Base-by-base conservation (phyloP, 1,284 basidiomycete genomes). In the Sporisorium scitamineum region DNA sequence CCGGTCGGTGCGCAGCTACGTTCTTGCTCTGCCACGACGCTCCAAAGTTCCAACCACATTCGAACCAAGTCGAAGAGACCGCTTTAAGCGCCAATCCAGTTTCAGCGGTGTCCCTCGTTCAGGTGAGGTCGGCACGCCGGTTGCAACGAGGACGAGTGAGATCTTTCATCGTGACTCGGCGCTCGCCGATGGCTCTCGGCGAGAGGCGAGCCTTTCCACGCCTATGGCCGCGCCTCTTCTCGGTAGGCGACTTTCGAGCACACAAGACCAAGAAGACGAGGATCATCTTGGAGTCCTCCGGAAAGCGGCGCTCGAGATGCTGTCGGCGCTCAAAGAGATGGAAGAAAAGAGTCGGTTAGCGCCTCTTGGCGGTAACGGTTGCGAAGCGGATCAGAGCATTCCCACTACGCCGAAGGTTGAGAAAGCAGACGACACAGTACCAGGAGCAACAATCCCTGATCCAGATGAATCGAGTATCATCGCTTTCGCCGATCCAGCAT, bases 261-360 rank as follows among this genome's bases (percentile, higher is more conserved):
- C 32, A 6, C 51, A 51, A 8, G 44, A 18, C 16, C 10, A 52
- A 2, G 44, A 42, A 5, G 61, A 62, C 11, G 42, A 53, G 0
- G 90, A 93, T 76, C 90, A 92, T 1, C 86, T 92, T 6, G 66
- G 89, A 6, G 86, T 90, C 47, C 90, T 94, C 53, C 89, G 93
- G 31, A 89, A 89, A 44, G 89, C 90, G 0, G 92, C 93, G 2
- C 86, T 94, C 44, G 92, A 94, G 65, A 91, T 94, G 2, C 89
- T 94, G 26, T 88, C 90, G 4, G 88, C 90, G 24, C 88, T 94
- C 37, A 89, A 92, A 18, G 90, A 90, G 48, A 87, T 86, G 47
- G 86, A 86, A 53, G 79, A 83, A 44, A 69, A 64, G 3, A 72
- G 72, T 37, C 74, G 86, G 2, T 61, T 84, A 3, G 59, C 61